Evolutionary conservation across 2,329 filamentous ascomycete species (phyloP).

Genomic region (Fusarium sp.): DNA sequence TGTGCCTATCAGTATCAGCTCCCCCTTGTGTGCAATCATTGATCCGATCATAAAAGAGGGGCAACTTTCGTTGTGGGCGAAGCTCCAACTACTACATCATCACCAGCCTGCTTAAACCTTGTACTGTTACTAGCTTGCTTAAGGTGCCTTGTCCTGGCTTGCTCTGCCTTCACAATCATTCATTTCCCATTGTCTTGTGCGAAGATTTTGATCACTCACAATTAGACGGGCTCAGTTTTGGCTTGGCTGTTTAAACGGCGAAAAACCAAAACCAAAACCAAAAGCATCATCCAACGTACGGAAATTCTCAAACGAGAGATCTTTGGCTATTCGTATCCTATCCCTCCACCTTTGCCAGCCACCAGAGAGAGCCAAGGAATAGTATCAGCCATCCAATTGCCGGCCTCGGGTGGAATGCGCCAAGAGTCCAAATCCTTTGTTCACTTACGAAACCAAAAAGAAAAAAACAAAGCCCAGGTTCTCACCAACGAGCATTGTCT

Average conservation of each 20-base stretch:
- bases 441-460: constrained; percentile 15
- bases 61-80: constrained; percentile 25
- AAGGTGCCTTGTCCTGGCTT: neutral
- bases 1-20: neutral
- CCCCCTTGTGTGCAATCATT: constrained; percentile 16
- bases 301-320: neutral
- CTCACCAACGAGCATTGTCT: constrained; percentile 17
- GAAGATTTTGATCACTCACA: neutral
- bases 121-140: constrained; percentile 13
- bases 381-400: constrained; percentile 34
- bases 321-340: constrained; percentile 1
- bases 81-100: constrained; percentile 37
- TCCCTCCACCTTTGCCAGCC: constrained; percentile 30
- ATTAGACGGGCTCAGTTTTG: neutral
- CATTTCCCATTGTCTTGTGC: neutral
- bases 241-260: neutral
- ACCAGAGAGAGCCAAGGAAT: constrained; percentile 20
- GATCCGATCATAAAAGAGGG: constrained; percentile 38
- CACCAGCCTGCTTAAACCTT: constrained; percentile 32
- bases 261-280: neutral
- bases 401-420: constrained; percentile 32
- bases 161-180: neutral
- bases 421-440: constrained; percentile 38
- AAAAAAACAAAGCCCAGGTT: neutral
- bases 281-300: neutral